Evolutionary conservation across 23 red algal species (phyloP), one percentile per base, ranked within the genome.

Genomic region (Gracilaria caudata): DNA sequence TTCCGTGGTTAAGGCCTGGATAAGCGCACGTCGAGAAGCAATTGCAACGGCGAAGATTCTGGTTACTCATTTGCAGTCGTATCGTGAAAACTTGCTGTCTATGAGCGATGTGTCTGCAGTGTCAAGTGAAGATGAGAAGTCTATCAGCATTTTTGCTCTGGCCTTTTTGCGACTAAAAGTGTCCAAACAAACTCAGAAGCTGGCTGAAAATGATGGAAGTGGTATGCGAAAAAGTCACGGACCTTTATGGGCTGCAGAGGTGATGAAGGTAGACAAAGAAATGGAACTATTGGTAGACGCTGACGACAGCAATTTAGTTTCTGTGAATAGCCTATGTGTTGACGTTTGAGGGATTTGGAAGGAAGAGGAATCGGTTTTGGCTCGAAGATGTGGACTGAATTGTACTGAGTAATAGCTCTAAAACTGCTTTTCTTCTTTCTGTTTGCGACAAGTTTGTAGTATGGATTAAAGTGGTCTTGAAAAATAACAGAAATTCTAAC

Each of bases 171-270:
- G 64, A 34, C 32, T 26, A 10, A 68, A 68, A 21, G 64, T 68
- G 7, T 37, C 64, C 1, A 68, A 68, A 17, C 10, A 19, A 37
- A 34, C 26, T 39, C 32, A 68, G 21, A 68, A 68, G 64, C 30
- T 39, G 20, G 64, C 64, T 10, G 64, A 68, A 1, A 39, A 39
- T 37, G 36, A 68, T 68, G 64, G 64, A 17, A 68, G 7, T 37
- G 64, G 36, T 34, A 68, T 68, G 64, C 64, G 64, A 37, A 6
- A 68, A 13, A 37, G 4, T 68, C 64, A 68, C 16, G 64, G 32
- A 12, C 64, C 64, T 2, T 21, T 68, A 1, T 68, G 64, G 64
- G 64, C 64, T 34, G 36, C 30, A 39, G 64, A 68, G 21, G 64
- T 39, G 8, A 68, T 68, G 64, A 7, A 53, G 49, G 19, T 53